Evolutionary conservation across 2,329 filamentous ascomycete genomes (phyloP), one percentile per base, ranked within the genome.

Genomic region (Diaporthe sp.): DNA sequence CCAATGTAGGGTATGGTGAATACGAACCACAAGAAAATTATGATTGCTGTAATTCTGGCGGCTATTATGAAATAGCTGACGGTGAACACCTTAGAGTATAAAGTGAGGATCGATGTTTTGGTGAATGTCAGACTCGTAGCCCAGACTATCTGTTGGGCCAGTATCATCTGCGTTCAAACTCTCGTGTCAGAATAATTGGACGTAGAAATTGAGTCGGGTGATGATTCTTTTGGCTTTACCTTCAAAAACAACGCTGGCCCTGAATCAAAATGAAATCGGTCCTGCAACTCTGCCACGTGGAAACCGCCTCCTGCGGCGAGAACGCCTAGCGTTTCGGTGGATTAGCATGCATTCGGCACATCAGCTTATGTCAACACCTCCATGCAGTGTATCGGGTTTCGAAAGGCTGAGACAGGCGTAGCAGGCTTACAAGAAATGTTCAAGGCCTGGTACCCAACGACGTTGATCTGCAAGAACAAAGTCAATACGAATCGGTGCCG

Each of bases 261-360:
- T 15, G 44, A 19, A 12, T 67, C 42, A 49, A 34, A 22, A 15
- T 49, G 25, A 15, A 67, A 67, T 6, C 62, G 62, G 22, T 46
- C 46, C 10, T 25, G 25, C 9, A 67, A 31, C 44, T 67, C 62
- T 51, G 62, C 25, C 62, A 67, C 62, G 46, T 67, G 62, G n/a
- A 42, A 67, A 37, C 62, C 62, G 46, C 62, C 62, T 37, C 62
- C 62, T 37, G 62, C 62, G 44, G 62, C 44, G 22, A 67, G 44
- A 37, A 67, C 44, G 8, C 25, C 62, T 67, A 9, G 34, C 51
- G 17, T 8, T 5, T 19, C 28, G 15, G 8, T 9, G 8, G n/a
- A n/a, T 67, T 28, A 67, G 62, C 44, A 44, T 67, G 13, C 10
- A 44, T 31, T 31, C 15, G 12, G 8, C 42, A 65, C 17, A 46